Conservation (phyloP, 441 rosid species). For the Mallotus japonicus region DNA sequence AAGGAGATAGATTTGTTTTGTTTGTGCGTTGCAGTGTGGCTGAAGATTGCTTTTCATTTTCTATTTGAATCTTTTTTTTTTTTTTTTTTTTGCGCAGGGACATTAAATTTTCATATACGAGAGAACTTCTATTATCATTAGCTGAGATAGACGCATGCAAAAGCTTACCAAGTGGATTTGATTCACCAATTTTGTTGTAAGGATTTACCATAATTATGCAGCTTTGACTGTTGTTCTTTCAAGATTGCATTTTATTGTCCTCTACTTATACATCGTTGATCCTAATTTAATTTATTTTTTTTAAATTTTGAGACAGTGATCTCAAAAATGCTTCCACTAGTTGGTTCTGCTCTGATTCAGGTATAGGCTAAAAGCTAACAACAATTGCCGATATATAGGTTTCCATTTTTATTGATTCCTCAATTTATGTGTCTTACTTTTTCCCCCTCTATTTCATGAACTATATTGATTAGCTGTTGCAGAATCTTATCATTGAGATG, state of each 20-base stretch:
- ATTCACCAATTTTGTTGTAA: conserved; percentile 32
- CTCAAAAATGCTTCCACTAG: conserved; percentile 22
- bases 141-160: conserved; percentile 33
- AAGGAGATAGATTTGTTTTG: not conserved
- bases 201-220: not conserved
- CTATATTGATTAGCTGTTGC: not conserved
- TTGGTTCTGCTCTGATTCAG: conserved; percentile 22
- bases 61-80: not conserved
- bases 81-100: conserved; percentile 20
- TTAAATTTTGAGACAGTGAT: conserved; percentile 28
- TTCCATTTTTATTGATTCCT: not conserved
- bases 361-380: conserved; percentile 17
- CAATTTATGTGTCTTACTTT: not conserved
- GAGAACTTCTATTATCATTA: conserved; percentile 31
- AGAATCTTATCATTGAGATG: not conserved
- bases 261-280: not conserved
- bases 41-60: conserved; percentile 5
- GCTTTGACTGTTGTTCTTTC: not conserved
- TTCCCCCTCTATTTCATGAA: not conserved
- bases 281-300: not conserved
- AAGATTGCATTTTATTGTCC: not conserved
- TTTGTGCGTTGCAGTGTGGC: not conserved
- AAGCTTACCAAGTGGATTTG: conserved; percentile 30
- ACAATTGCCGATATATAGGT: conserved; percentile 9
- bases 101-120: conserved; percentile 24